Evolutionary conservation across 1,284 basidiomycete species (phyloP).

Genomic region (Tilletia caries): DNA sequence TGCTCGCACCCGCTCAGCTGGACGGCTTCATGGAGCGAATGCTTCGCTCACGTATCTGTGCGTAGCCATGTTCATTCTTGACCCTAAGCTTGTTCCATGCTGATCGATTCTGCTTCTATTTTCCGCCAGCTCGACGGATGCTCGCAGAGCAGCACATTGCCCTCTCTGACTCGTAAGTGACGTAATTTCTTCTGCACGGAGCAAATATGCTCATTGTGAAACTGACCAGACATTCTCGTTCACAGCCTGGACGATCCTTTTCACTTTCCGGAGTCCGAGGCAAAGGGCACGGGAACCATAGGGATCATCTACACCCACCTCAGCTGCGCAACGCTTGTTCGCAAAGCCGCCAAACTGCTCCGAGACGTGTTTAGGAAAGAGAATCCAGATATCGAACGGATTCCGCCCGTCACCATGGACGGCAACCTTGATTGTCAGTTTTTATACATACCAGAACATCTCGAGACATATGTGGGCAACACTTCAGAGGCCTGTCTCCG

Average conservation of each 20-base stretch:
- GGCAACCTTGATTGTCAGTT: slow-evolving; percentile 72
- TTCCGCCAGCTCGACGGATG: slow-evolving; percentile 73
- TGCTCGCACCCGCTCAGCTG: slow-evolving; percentile 71
- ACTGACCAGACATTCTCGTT: neutral
- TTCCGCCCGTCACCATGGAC: slow-evolving; percentile 70
- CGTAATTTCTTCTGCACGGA: neutral
- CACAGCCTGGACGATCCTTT: slow-evolving; percentile 38
- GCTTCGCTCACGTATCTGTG: slow-evolving; percentile 78
- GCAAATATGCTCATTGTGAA: too few species aligned
- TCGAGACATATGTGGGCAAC: slow-evolving; percentile 62
- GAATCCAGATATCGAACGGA: slow-evolving; percentile 44
- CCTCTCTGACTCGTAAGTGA: slow-evolving; percentile 63
- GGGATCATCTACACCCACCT: slow-evolving; percentile 80
- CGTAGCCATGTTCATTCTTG: too few species aligned
- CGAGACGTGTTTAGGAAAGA: slow-evolving; percentile 63
- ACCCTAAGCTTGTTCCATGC: neutral
- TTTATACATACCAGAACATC: slow-evolving; percentile 80
- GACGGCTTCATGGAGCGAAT: slow-evolving; percentile 86
- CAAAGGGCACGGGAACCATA: slow-evolving; percentile 56
- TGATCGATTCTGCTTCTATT: neutral
- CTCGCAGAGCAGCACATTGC: slow-evolving; percentile 85
- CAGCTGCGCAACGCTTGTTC: slow-evolving; percentile 59
- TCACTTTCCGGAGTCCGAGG: slow-evolving; percentile 30
- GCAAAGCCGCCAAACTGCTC: slow-evolving; percentile 68
- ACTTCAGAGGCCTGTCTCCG: slow-evolving; percentile 26